phyloP scores from a whole-genome alignment of 805 yeast genomes.

The Candida namnaoensis region DNA sequence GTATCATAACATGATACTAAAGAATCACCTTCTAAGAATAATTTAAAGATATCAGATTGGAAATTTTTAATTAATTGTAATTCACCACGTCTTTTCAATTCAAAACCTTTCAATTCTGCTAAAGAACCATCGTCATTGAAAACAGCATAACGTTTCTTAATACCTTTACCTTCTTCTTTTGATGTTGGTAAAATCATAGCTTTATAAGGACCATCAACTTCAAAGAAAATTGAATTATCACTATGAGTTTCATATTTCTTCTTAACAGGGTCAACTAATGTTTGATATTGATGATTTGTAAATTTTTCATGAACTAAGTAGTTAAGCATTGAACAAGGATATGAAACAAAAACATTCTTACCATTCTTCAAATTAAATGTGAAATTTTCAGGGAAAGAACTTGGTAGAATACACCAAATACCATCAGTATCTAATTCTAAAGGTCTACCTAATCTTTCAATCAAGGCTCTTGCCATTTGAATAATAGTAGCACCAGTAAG shows the following conservation, averaged over 20 bases:
- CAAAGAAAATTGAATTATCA: conserved; percentile 94
- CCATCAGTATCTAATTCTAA: conserved; percentile 97
- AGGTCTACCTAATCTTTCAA: conserved; percentile 91
- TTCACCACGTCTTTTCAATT: conserved; percentile 94
- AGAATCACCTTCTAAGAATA: conserved; percentile 78
- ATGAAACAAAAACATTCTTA: conserved; percentile 66
- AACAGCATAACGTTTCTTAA: conserved; percentile 95
- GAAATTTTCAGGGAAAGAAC: conserved; percentile 87
- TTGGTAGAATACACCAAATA: conserved; percentile 97
- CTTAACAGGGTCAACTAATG: conserved; percentile 59
- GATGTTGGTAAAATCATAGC: conserved; percentile 98
- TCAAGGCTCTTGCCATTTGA: conserved; percentile 91
- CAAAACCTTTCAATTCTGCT: conserved; percentile 96
- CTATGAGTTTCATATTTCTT: conserved; percentile 68
- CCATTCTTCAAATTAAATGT: conserved; percentile 68
- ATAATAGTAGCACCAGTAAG: conserved; percentile 96
- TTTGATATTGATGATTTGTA: conserved; percentile 93
- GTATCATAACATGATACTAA: conserved; percentile 76
- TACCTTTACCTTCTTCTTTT: conserved; percentile 93
- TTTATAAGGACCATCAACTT: conserved; percentile 96
- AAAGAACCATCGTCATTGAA: conserved; percentile 89
- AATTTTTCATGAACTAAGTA: conserved; percentile 85
- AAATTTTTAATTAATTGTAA: conserved; percentile 87
- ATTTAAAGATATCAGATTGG: conserved; percentile 88
- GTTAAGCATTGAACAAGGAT: conserved; percentile 95